Base-by-base conservation (phyloP, 2,329 filamentous ascomycete genomes). In the Nigrospora oryzae region DNA sequence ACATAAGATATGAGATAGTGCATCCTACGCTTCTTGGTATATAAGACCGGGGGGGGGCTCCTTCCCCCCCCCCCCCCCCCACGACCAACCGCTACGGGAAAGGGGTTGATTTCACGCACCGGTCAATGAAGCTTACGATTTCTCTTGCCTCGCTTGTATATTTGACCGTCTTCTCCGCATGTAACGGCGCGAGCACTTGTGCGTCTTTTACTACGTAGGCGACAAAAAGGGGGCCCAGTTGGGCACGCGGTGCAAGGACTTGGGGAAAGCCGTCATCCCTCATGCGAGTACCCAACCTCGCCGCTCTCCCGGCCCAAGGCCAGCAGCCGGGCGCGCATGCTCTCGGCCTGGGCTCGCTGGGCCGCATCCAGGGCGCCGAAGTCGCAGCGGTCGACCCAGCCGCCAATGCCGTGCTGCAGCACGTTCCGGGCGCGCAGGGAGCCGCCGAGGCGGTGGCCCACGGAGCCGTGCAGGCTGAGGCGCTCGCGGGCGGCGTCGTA, bases 401-500 rank as follows among this genome's bases (percentile, higher is more conserved):
- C 68, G 4, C 82, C 82, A 17, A 88, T 71, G 4, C 82, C 84
- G 64, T 89, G 84, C 71, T 89, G 84, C 57, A 89, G 61, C 51
- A 89, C 84, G 62, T 88, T 88, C 51, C 83, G 72, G 42, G 84
- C 83, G 46, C 84, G 64, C 48, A 75, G 64, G 36, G 54, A 60
- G 46, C 76, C 75, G 2, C 76, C 81, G 3, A 61, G 64, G 1
- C 68, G 68, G 53, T 82, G 75, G 2, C 84, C 84, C 39, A 86
- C 83, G 45, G 79, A 84, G 7, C 84, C 84, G 62, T 89, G 84
- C 56, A 89, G 63, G 48, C 84, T 88, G 71, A 84, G 75, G 19
- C 85, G 67, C 64, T 87, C 81, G 53, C 68, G 74, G 1, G 35
- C 55, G 12, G 65, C 63, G 51, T 74, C 67, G 61, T 89, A 89